phyloP scores from a whole-genome alignment of 805 yeast species.

The Yarrowia sp. region DNA sequence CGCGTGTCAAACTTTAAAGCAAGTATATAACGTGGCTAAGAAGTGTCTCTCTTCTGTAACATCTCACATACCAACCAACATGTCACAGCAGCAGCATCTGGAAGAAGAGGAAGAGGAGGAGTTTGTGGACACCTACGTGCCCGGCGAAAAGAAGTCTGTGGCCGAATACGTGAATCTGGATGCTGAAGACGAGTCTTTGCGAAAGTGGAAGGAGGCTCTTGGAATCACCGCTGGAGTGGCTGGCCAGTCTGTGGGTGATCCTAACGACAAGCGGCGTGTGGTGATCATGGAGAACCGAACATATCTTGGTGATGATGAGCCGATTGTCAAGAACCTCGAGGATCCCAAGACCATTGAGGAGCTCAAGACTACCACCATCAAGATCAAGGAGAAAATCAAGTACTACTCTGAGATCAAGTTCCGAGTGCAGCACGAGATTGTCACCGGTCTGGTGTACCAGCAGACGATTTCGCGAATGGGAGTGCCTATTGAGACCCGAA shows the following conservation, averaged over 20 bases:
- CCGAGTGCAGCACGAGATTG: constrained; percentile 79
- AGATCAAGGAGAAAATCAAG: constrained; percentile 77
- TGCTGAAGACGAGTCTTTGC: constrained; percentile 12
- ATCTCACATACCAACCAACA: not conserved
- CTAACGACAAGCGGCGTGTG: constrained; percentile 60
- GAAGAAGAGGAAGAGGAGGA: constrained; percentile 9
- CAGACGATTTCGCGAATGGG: constrained; percentile 88
- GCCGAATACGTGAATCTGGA: constrained; percentile 9
- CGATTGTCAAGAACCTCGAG: constrained; percentile 74
- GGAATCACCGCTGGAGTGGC: constrained; percentile 15
- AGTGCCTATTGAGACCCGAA: constrained; percentile 81
- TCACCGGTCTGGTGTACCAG: constrained; percentile 86
- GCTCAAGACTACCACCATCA: constrained; percentile 69
- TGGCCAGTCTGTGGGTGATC: constrained; percentile 4
- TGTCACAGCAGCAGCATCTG: constrained; percentile 5
- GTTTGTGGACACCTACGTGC: constrained; percentile 11
- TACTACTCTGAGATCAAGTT: constrained; percentile 78
- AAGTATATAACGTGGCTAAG: not conserved
- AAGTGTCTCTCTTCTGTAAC: not conserved
- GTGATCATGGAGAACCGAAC: constrained; percentile 80
- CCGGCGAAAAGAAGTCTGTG: constrained; percentile 10
- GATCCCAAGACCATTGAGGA: constrained; percentile 63
- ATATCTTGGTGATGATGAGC: constrained; percentile 69
- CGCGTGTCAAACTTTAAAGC: not conserved
- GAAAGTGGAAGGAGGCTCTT: constrained; percentile 19